Base-by-base conservation (phyloP, 1,284 basidiomycete genomes). In the Tilletia walkeri region DNA sequence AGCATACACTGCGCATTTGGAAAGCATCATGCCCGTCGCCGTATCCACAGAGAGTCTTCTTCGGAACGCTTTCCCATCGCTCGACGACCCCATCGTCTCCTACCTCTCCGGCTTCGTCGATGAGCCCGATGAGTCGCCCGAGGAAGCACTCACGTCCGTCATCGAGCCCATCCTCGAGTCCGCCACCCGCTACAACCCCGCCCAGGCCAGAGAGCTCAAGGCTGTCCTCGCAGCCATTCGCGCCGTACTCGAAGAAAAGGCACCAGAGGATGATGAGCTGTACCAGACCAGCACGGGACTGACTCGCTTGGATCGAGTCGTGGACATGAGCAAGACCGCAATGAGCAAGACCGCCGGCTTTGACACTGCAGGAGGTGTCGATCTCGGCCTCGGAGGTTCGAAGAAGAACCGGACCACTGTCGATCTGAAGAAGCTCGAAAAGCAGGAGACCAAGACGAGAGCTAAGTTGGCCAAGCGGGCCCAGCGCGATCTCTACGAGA, bases 391-490 rank as follows among this genome's bases (percentile, higher is more conserved):
- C 70, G 94, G 96, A 85, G 92, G 91, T 67, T 92, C 94, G 73
- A 94, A 93, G 85, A 95, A 96, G 87, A 91, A 91, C 85, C 85
- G 96, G 91, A 95, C 94, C 63, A 91, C 93, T 65, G 96, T 99
- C 70, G 96, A 99, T 86, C 89, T 99, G 75, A 95, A 93, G 86
- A 98, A 97, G 82, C 89, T 99, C 18, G 96, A 97, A 84, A 98
- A 98, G 85, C 94, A 96, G 78, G 96, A 99, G 85, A 93, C 94
- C 3, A 99, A 99, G 85, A 90, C 99, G 73, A 91, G 91, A 89
- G 94, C 94, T 53, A 99, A 99, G 86, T 94, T 97, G 76, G 94
- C 97, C 85, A 99, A 99, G 85, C 89, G 95, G 61, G 88, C 92
- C 9, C 89, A 83, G 75, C 78, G 79, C 50, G 92, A 94, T 85